phyloP scores from a whole-genome alignment of 805 yeast species.

The Candida hispaniensis region DNA sequence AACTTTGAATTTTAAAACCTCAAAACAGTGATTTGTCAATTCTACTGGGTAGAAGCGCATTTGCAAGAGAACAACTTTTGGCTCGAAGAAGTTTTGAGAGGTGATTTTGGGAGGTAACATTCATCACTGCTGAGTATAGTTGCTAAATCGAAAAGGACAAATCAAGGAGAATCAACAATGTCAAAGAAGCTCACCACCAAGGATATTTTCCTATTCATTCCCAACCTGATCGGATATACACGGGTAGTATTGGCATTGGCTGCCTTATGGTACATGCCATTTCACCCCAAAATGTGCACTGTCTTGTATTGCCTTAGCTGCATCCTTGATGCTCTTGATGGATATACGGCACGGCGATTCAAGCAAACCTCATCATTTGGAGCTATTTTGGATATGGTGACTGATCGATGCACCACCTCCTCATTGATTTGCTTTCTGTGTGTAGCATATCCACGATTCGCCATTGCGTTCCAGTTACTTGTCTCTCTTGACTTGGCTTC shows the following conservation, averaged over 20 bases:
- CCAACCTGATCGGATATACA: conserved; percentile 82
- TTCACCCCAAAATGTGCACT: conserved; percentile 72
- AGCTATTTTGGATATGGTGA: conserved; percentile 97
- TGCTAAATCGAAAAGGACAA: too few relatives aligned
- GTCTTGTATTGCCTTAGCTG: conserved; percentile 78
- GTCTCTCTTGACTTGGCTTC: conserved; percentile 75
- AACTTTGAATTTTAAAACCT: too few relatives aligned
- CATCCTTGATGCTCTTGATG: conserved; percentile 90
- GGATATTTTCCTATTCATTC: conserved; percentile 68
- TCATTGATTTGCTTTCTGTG: conserved; percentile 82
- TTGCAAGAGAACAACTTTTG: too few relatives aligned
- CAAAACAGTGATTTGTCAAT: too few relatives aligned
- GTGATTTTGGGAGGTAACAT: too few relatives aligned
- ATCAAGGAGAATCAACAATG: too few relatives aligned
- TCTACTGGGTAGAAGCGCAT: too few relatives aligned
- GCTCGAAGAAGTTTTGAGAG: too few relatives aligned
- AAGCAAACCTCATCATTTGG: conserved; percentile 89
- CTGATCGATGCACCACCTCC: conserved; percentile 94
- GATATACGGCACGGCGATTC: conserved; percentile 82
- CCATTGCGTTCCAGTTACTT: conserved; percentile 67
- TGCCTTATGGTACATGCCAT: conserved; percentile 71
- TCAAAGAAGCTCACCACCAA: conserved; percentile 31
- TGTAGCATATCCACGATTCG: conserved; percentile 62
- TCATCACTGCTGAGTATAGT: too few relatives aligned
- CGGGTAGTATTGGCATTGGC: conserved; percentile 73